phyloP scores from a whole-genome alignment of 192 early-diverging fungal species.

The Umbelopsis isabellina region DNA sequence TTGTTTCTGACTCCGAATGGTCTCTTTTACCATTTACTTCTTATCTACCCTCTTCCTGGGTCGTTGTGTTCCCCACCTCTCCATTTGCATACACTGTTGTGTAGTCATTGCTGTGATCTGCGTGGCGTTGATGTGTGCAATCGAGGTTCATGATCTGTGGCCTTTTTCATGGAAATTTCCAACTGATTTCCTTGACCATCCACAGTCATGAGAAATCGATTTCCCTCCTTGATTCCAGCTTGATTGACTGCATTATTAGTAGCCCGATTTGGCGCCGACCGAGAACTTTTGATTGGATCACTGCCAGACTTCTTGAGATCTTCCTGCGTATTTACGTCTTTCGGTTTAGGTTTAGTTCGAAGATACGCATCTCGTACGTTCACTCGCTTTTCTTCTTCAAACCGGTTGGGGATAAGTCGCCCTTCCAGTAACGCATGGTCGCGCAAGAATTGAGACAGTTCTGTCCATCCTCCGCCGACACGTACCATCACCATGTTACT shows the following conservation, averaged over 20 bases:
- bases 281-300: constrained; percentile 1
- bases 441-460: constrained; percentile 53
- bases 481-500: constrained; percentile 70
- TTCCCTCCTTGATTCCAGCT: constrained; percentile 38
- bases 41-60: background rate
- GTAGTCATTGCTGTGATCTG: background rate
- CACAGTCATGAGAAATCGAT: constrained; percentile 38
- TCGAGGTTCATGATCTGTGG: constrained; percentile 29
- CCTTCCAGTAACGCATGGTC: constrained; percentile 36
- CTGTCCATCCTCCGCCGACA: constrained; percentile 68
- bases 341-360: background rate
- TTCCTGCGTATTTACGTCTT: background rate
- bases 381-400: background rate
- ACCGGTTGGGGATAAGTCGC: background rate
- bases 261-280: constrained; percentile 2
- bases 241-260: background rate
- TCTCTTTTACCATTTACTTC: background rate
- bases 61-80: too few species aligned
- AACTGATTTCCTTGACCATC: constrained; percentile 38
- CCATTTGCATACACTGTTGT: too few species aligned
- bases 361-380: constrained; percentile 14
- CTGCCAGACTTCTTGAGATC: background rate
- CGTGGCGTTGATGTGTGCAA: constrained; percentile 26
- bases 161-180: constrained; percentile 40
- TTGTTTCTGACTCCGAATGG: background rate